These are phyloP conservation scores for Avena atlantica DNA, from an alignment of 176 grass and related monocot species.

Conservation along the genomic window DNA sequence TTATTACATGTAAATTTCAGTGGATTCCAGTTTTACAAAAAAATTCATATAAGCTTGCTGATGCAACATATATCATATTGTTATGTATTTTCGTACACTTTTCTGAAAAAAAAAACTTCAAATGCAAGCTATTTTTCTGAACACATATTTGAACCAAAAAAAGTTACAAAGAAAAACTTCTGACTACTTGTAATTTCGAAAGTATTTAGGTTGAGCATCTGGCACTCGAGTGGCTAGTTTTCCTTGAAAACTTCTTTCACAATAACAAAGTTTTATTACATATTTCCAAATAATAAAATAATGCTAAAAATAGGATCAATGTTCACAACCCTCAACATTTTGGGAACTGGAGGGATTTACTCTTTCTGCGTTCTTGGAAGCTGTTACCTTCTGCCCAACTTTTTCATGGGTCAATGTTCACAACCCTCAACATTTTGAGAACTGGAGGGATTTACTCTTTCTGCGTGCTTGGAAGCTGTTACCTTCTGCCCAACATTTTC, in stretches of 20 bases:
- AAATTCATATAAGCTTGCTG: background rate
- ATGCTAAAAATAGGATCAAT: background rate
- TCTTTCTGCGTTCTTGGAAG: too few relatives aligned
- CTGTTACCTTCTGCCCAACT: too few relatives aligned
- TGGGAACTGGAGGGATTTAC: too few relatives aligned
- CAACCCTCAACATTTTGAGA: too few relatives aligned
- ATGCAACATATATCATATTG: background rate
- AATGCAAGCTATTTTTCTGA: background rate
- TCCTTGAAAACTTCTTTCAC: background rate
- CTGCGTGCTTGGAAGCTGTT: too few relatives aligned
- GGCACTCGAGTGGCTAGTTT: background rate
- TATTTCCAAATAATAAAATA: too few relatives aligned
- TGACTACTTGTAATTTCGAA: too few relatives aligned
- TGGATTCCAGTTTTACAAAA: background rate
- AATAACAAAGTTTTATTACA: background rate
- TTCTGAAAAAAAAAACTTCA: too few relatives aligned
- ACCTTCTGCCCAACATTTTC: background rate
- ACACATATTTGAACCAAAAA: background rate
- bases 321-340: too few relatives aligned
- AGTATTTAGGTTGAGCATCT: too few relatives aligned
- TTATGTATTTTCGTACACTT: too few relatives aligned
- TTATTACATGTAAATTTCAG: background rate
- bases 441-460: too few relatives aligned
- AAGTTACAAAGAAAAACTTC: background rate
- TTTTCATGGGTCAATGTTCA: constrained; percentile 9